Percentiles rank a stretch among this genome's conserved stretches.
Evolutionary conservation across 75 land plant genomes (phyloP).

Genomic region (Picea glauca): DNA sequence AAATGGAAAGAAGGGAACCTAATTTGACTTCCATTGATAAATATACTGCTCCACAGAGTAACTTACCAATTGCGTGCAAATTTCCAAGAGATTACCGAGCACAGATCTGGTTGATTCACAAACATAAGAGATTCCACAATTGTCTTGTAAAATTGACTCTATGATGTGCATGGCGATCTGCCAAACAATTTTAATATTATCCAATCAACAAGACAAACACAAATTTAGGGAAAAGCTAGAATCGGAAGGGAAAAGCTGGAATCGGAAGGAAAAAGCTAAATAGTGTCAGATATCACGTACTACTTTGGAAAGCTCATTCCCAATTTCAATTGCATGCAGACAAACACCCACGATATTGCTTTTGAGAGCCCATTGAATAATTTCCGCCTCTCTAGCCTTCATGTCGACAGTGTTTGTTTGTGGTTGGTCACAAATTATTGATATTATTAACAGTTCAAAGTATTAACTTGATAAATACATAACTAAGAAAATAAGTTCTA

Average conservation of each 20-base stretch:
- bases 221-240: background rate
- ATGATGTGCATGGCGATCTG: slow-evolving; percentile 42
- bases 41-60: background rate
- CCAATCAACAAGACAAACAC: background rate
- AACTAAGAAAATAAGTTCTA: background rate
- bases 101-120: slow-evolving; percentile 9
- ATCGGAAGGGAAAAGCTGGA: background rate
- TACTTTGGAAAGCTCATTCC: slow-evolving; percentile 60
- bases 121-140: slow-evolving; percentile 9
- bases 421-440: slow-evolving; percentile 1
- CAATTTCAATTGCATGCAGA: slow-evolving; percentile 22
- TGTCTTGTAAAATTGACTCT: slow-evolving; percentile 27
- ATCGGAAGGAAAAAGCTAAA: background rate
- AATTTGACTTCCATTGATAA: background rate
- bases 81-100: slow-evolving; percentile 7
- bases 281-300: slow-evolving; percentile 8
- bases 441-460: slow-evolving; percentile 5
- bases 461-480: background rate
- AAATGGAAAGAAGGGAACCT: background rate
- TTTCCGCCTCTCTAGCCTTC: slow-evolving; percentile 28
- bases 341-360: slow-evolving; percentile 28
- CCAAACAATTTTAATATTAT: background rate
- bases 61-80: slow-evolving; percentile 18
- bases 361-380: slow-evolving; percentile 40
- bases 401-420: background rate